These are phyloP conservation scores for Abelmoschus esculentus DNA, from an alignment of 345 rosid species.

Conservation along the genomic window DNA sequence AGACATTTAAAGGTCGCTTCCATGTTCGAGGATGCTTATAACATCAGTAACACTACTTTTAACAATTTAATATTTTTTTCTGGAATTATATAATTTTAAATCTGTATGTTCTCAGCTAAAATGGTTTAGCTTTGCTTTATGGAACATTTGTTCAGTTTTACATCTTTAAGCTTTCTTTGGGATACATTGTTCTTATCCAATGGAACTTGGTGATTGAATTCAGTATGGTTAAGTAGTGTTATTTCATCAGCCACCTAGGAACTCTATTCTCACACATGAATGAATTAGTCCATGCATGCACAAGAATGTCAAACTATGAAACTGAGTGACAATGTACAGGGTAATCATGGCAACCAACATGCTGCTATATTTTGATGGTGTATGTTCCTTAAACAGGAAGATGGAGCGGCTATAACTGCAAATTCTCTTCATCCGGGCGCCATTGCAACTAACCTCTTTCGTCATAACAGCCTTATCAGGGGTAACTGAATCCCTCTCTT, in stretches of 20 bases:
- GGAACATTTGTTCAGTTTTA: neutral
- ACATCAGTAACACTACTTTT: neutral
- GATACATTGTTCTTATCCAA: neutral
- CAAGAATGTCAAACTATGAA: neutral
- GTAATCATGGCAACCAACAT: neutral
- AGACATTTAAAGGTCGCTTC: constrained; percentile 36
- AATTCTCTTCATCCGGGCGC: constrained; percentile 74
- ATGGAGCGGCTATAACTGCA: constrained; percentile 43
- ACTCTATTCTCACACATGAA: neutral
- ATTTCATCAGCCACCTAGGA: neutral
- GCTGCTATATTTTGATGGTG: neutral
- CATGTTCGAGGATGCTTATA: neutral
- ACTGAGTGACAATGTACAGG: neutral
- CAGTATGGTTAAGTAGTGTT: neutral
- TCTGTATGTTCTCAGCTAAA: neutral
- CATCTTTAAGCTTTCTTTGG: neutral
- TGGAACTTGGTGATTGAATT: neutral
- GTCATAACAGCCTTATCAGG: constrained; percentile 25
- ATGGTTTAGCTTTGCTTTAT: neutral
- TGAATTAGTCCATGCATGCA: neutral
- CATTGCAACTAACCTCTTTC: constrained; percentile 47
- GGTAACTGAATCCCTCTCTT: constrained; percentile 23
- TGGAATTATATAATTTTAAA: neutral
- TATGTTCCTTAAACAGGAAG: constrained; percentile 38
- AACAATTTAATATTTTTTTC: neutral